phyloP scores from a whole-genome alignment of 1,284 basidiomycete species.

The Boletellus dicymbophilus region DNA sequence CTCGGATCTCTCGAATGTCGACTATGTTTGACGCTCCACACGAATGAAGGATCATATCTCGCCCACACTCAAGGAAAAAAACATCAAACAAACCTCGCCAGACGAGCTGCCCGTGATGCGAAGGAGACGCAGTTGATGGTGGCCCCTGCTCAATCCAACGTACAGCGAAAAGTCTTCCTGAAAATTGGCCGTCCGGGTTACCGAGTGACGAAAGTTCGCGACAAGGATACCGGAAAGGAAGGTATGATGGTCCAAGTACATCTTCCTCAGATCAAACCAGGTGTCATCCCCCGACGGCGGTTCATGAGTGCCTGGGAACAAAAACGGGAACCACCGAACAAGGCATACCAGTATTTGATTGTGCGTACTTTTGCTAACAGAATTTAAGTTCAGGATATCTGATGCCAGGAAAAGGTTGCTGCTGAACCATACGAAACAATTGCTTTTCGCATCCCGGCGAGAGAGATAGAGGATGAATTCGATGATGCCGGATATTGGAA shows the following conservation, averaged over 20 bases:
- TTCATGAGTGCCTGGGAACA: conserved; percentile 99
- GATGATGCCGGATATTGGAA: conserved; percentile 90
- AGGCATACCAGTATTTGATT: conserved; percentile 96
- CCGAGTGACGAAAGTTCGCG: conserved; percentile 87
- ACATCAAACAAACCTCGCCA: conserved; percentile 97
- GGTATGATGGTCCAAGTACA: conserved; percentile 98
- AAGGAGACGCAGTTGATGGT: conserved; percentile 91
- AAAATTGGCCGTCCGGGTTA: conserved; percentile 98
- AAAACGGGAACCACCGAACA: conserved; percentile 92
- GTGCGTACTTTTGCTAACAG: conserved; percentile 51
- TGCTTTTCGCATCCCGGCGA: conserved; percentile 96
- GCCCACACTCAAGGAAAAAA: conserved; percentile 99
- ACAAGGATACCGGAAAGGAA: conserved; percentile 76
- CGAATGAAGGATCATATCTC: conserved; percentile 98
- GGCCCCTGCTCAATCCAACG: conserved; percentile 70
- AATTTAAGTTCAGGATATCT: conserved; percentile 2
- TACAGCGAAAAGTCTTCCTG: conserved; percentile 92
- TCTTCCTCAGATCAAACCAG: conserved; percentile 91
- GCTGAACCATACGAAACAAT: conserved; percentile 99
- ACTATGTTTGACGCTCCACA: conserved; percentile 96
- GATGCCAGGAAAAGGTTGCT: conserved; percentile 67
- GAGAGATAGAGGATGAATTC: conserved; percentile 94
- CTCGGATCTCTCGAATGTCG: conserved; percentile 97
- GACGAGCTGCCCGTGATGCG: conserved; percentile 93
- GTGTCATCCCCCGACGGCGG: conserved; percentile 82